These are phyloP conservation scores for Zygnema circumcarinatum DNA, from an alignment of 139 green algal species.

Conservation along the genomic window DNA sequence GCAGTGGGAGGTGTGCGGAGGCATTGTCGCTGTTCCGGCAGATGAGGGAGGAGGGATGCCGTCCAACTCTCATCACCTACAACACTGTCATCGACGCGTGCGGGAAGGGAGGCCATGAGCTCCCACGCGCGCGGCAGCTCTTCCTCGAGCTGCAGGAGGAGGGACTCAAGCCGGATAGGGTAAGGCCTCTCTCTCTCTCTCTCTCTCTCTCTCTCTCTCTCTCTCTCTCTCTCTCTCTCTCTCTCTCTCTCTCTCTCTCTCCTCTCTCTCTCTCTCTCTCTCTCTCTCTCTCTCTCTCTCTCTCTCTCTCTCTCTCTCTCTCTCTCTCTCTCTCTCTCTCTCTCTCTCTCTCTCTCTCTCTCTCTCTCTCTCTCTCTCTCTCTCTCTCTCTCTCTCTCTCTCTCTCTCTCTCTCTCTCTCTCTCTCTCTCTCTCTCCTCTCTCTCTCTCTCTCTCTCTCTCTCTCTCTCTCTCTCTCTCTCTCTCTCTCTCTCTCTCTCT, in stretches of 20 bases:
- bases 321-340: no score
- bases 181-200: neutral
- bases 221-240: no score
- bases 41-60: constrained; percentile 47
- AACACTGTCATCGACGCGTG: constrained; percentile 61
- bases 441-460: no score
- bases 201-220: neutral
- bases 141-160: constrained; percentile 50
- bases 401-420: no score
- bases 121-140: constrained; percentile 7
- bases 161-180: constrained; percentile 34
- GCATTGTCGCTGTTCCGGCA: constrained; percentile 40
- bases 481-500: no score
- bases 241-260: no score
- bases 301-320: neutral
- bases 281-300: neutral
- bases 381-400: no score
- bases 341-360: no score
- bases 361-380: no score
- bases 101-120: constrained; percentile 29
- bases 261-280: no score
- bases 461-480: no score
- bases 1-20: constrained; percentile 32
- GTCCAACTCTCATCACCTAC: constrained; percentile 55
- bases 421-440: no score